Evolutionary conservation across 208 protist species (phyloP).

Genomic region (Strigomonas galati): DNA sequence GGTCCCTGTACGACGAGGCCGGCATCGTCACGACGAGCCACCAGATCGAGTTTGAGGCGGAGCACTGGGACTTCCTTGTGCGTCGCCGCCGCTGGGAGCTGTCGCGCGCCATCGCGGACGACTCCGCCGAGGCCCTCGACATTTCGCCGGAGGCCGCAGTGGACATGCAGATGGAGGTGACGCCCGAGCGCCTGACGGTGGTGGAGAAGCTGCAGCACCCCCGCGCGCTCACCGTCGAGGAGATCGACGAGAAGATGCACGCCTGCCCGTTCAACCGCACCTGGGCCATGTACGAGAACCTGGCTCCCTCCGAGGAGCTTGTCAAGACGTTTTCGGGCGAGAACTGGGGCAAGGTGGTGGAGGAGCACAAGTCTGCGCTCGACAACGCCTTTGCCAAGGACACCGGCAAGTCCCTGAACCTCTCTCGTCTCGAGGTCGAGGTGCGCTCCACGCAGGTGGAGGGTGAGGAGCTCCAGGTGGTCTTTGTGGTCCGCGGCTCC

Average conservation of each 20-base stretch:
- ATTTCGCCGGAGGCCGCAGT: slow-evolving; percentile 22
- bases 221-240: slow-evolving; percentile 20
- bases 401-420: slow-evolving; percentile 6
- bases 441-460: slow-evolving; percentile 9
- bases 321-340: neutral
- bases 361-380: neutral
- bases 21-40: slow-evolving; percentile 25
- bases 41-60: slow-evolving; percentile 39
- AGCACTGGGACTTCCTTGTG: slow-evolving; percentile 43
- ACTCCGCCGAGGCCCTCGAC: slow-evolving; percentile 29
- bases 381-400: neutral
- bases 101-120: slow-evolving; percentile 33
- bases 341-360: neutral
- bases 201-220: slow-evolving; percentile 30
- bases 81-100: slow-evolving; percentile 33
- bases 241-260: slow-evolving; percentile 33
- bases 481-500: slow-evolving; percentile 21
- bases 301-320: slow-evolving; percentile 18
- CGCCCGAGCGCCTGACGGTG: slow-evolving; percentile 17
- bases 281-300: slow-evolving; percentile 44
- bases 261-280: slow-evolving; percentile 30
- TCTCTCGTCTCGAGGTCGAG: slow-evolving; percentile 10
- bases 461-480: slow-evolving; percentile 14
- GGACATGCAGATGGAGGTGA: slow-evolving; percentile 20
- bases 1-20: slow-evolving; percentile 9